Conservation (phyloP, 2,329 filamentous ascomycete species). For the Ophiostoma quercus region DNA sequence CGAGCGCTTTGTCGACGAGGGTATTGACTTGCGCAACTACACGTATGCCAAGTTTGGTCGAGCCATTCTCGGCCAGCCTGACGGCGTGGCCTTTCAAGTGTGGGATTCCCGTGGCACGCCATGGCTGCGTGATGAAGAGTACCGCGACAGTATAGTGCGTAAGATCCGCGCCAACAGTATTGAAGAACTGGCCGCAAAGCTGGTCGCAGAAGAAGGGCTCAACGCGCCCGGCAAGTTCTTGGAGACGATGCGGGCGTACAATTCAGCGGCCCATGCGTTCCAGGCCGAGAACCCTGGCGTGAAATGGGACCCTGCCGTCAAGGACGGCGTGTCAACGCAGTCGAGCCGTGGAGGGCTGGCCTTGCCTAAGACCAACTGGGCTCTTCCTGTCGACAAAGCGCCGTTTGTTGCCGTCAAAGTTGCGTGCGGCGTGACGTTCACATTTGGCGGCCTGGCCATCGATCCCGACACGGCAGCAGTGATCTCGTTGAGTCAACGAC, state of each 20-base stretch:
- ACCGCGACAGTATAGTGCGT: neutral
- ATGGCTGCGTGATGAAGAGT: constrained; percentile 35
- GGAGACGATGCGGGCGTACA: neutral
- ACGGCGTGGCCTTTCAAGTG: constrained; percentile 56
- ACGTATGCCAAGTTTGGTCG: constrained; percentile 63
- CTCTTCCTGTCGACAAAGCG: constrained; percentile 49
- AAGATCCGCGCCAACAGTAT: neutral
- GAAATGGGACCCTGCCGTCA: constrained; percentile 55
- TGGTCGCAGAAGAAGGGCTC: neutral
- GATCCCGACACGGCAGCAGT: constrained; percentile 51
- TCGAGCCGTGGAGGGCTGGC: constrained; percentile 41
- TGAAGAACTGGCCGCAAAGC: neutral
- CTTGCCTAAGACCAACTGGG: constrained; percentile 62
- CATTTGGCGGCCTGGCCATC: constrained; percentile 59
- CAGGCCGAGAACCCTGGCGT: constrained; percentile 39
- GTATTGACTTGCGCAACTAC: constrained; percentile 59
- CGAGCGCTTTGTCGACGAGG: constrained; percentile 61
- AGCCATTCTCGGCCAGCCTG: constrained; percentile 56
- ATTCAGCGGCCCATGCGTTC: neutral
- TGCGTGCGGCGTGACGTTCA: constrained; percentile 62
- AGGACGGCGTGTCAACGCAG: constrained; percentile 58
- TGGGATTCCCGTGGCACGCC: constrained; percentile 52
- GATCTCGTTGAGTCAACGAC: constrained; percentile 41
- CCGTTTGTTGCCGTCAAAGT: constrained; percentile 62
- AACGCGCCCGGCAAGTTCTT: neutral